These are phyloP conservation scores for Penicillium sclerotiorum DNA, from an alignment of 2,329 filamentous ascomycete species.

Conservation along the genomic window DNA sequence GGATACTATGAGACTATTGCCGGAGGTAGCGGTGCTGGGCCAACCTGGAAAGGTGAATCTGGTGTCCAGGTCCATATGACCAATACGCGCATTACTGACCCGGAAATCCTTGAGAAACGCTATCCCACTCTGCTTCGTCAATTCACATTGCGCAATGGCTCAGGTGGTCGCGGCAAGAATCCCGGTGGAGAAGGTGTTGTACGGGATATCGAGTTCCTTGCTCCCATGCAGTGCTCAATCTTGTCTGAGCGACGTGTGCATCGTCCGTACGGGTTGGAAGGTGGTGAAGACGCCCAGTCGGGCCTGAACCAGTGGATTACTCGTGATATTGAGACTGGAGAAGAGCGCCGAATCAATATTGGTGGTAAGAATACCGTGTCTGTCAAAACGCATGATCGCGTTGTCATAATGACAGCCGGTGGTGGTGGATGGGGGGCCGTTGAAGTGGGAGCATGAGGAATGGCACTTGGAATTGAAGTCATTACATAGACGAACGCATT, in stretches of 20 bases:
- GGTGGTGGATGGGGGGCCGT: conserved; percentile 46
- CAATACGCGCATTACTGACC: conserved; percentile 82
- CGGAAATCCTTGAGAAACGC: conserved; percentile 77
- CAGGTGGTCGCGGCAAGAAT: conserved; percentile 68
- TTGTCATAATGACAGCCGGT: conserved; percentile 63
- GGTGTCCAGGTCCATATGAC: conserved; percentile 87
- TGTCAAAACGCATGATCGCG: conserved; percentile 62
- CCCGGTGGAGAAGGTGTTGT: conserved; percentile 75
- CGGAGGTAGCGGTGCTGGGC: conserved; percentile 75
- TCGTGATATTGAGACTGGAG: conserved; percentile 61
- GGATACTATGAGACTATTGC: conserved; percentile 89
- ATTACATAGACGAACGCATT: not conserved
- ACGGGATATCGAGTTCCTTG: conserved; percentile 80
- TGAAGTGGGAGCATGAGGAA: conserved; percentile 12
- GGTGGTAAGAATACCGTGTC: conserved; percentile 65
- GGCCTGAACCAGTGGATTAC: conserved; percentile 88
- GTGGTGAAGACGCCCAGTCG: conserved; percentile 75
- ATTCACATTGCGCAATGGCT: conserved; percentile 68
- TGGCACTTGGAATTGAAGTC: too few species aligned
- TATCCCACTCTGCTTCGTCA: conserved; percentile 76
- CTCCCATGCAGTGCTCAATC: conserved; percentile 78
- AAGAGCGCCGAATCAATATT: conserved; percentile 59
- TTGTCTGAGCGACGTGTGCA: conserved; percentile 76
- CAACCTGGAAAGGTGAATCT: conserved; percentile 73
- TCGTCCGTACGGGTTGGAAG: conserved; percentile 78